Conservation (phyloP, 257 asterid species). For the Solanum bulbocastanum region DNA sequence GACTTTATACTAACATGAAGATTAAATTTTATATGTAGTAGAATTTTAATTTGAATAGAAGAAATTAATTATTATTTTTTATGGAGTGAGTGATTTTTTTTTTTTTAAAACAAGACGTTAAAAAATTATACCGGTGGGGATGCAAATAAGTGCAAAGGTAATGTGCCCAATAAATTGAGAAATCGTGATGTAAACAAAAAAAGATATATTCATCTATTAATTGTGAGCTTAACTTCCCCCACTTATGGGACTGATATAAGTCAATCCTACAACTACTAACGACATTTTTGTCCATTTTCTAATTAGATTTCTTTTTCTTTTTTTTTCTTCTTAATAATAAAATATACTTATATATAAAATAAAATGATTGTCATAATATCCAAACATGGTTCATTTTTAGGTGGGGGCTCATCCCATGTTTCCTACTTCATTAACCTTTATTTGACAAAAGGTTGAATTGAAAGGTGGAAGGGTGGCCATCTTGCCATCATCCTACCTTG, state of each 20-base stretch:
- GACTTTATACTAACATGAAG: no score
- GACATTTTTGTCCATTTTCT: not conserved
- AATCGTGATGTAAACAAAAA: not conserved
- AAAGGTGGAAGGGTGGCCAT: not conserved
- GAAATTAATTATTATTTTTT: no score
- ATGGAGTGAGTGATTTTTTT: not conserved
- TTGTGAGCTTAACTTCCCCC: not conserved
- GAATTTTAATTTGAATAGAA: not conserved
- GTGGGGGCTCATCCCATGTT: not conserved
- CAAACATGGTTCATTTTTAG: not conserved
- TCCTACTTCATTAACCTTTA: not conserved
- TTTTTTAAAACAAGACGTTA: no score
- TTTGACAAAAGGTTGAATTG: not conserved
- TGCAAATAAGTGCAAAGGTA: not conserved
- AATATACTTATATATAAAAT: no score
- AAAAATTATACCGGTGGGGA: not conserved
- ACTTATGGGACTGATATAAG: not conserved
- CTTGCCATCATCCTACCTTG: not conserved
- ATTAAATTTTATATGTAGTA: not conserved
- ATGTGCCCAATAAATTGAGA: not conserved
- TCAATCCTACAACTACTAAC: not conserved
- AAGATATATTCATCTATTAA: no score
- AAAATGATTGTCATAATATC: not conserved
- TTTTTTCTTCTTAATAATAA: not conserved
- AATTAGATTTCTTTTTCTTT: not conserved